A percentile compares a stretch with the other conserved stretches of the same genome.
These are phyloP conservation scores for Solanum peruvianum DNA, from an alignment of 257 asterid genomes.

Conservation along the genomic window DNA sequence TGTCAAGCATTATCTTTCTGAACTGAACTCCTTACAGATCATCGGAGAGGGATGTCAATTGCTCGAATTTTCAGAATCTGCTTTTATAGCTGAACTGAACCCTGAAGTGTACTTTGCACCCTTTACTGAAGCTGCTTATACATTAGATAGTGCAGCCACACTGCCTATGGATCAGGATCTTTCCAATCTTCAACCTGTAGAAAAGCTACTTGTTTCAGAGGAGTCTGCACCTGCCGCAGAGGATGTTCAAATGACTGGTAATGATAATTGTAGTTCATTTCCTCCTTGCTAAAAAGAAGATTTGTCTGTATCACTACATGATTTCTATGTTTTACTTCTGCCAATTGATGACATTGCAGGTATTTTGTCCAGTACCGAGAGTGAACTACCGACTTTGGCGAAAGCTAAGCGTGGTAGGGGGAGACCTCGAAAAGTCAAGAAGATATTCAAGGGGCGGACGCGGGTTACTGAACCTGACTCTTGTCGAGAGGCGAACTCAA, in stretches of 20 bases:
- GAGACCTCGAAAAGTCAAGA: slow-evolving; percentile 7
- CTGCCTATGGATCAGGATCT: background rate
- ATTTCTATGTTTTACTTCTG: slow-evolving; percentile 10
- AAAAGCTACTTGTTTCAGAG: slow-evolving; percentile 1
- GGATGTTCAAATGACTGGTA: background rate
- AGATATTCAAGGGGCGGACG: background rate
- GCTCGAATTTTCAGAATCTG: slow-evolving; percentile 14
- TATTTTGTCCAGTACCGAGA: slow-evolving; percentile 7
- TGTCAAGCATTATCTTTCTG: slow-evolving; percentile 18
- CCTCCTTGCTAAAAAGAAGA: slow-evolving; percentile 11
- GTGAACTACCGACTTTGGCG: slow-evolving; percentile 1
- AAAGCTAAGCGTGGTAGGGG: background rate
- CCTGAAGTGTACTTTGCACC: slow-evolving; percentile 27
- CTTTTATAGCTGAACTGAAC: slow-evolving; percentile 8
- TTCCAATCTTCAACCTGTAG: slow-evolving; percentile 3
- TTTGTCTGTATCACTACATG: slow-evolving; percentile 1
- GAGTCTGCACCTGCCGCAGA: background rate
- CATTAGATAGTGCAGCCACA: slow-evolving; percentile 9
- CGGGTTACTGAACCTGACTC: slow-evolving; percentile 18
- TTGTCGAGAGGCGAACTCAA: slow-evolving; percentile 22
- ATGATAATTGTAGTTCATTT: background rate
- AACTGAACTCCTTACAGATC: slow-evolving; percentile 24
- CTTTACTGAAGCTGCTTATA: slow-evolving; percentile 12
- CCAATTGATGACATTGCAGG: slow-evolving; percentile 9
- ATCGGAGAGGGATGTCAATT: slow-evolving; percentile 16